A percentile compares a stretch with the other conserved stretches of the same genome.
phyloP scores from a whole-genome alignment of 75 land plant genomes.

The Cunninghamia lanceolata region DNA sequence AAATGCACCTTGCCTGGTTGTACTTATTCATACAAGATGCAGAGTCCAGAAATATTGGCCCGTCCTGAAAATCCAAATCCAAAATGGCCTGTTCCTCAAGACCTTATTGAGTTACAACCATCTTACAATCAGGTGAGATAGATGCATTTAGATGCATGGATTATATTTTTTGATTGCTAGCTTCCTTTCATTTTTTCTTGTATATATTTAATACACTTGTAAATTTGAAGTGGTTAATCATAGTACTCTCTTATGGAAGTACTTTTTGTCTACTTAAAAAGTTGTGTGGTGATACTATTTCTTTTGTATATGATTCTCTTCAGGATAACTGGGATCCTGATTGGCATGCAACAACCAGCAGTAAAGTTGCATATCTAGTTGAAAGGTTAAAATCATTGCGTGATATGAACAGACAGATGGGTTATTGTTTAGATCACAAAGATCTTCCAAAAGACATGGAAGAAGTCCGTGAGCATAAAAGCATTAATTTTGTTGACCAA shows the following conservation, averaged over 20 bases:
- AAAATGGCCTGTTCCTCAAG: slow-evolving; percentile 97
- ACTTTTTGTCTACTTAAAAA: background rate
- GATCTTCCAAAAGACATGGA: background rate
- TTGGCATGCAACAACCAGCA: slow-evolving; percentile 98
- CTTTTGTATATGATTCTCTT: slow-evolving; percentile 3
- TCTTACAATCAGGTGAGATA: slow-evolving; percentile 79
- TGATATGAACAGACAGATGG: slow-evolving; percentile 30
- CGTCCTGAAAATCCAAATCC: slow-evolving; percentile 98
- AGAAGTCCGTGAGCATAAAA: background rate
- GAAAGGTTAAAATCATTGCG: slow-evolving; percentile 55
- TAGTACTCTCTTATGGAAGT: background rate
- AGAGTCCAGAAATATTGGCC: slow-evolving; percentile 76
- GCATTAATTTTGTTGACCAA: background rate
- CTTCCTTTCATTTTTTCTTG: background rate
- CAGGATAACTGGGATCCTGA: slow-evolving; percentile 98
- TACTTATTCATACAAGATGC: slow-evolving; percentile 84
- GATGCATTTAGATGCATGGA: background rate
- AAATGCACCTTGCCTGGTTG: slow-evolving; percentile 82
- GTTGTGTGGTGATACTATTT: slow-evolving; percentile 1
- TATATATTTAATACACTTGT: background rate
- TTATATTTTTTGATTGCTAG: background rate
- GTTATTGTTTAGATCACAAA: slow-evolving; percentile 5
- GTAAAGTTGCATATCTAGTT: slow-evolving; percentile 86
- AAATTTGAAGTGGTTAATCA: background rate
- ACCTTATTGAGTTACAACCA: slow-evolving; percentile 95